Evolutionary conservation across 345 rosid species (phyloP).

Genomic region (Hevea brasiliensis): DNA sequence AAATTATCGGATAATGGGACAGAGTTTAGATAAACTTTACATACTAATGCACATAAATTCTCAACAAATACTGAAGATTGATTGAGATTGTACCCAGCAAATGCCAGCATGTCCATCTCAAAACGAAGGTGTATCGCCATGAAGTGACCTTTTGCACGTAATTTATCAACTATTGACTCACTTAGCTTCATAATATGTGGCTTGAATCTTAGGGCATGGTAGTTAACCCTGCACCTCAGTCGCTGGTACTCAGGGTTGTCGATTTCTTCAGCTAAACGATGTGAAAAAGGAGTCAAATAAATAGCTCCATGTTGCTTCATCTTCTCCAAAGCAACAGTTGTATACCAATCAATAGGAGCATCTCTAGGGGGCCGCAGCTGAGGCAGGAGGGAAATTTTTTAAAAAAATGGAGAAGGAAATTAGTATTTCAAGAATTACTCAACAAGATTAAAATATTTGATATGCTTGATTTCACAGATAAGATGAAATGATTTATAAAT

Average conservation of each 20-base stretch:
- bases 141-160: constrained; percentile 95
- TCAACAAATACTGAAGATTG: not conserved
- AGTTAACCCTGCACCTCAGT: constrained; percentile 96
- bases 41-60: constrained; percentile 5
- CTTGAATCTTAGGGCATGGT: constrained; percentile 93
- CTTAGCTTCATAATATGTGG: constrained; percentile 91
- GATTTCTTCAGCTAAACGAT: constrained; percentile 96
- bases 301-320: constrained; percentile 96
- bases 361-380: constrained; percentile 93
- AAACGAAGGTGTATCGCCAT: constrained; percentile 99
- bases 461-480: not conserved
- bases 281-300: constrained; percentile 95
- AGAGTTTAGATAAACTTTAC: not conserved
- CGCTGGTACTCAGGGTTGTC: constrained; percentile 89
- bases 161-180: constrained; percentile 88
- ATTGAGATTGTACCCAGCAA: constrained; percentile 78
- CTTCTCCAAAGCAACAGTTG: constrained; percentile 71
- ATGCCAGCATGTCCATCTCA: constrained; percentile 99
- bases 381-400: constrained; percentile 1
- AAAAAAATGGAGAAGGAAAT: constrained; percentile 5
- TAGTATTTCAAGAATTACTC: not conserved
- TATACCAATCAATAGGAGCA: constrained; percentile 92
- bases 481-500: not conserved
- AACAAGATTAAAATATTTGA: not conserved
- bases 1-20: not conserved